phyloP scores from a whole-genome alignment of 371 early-diverging fungal species.

The Astathelohania contejeani region DNA sequence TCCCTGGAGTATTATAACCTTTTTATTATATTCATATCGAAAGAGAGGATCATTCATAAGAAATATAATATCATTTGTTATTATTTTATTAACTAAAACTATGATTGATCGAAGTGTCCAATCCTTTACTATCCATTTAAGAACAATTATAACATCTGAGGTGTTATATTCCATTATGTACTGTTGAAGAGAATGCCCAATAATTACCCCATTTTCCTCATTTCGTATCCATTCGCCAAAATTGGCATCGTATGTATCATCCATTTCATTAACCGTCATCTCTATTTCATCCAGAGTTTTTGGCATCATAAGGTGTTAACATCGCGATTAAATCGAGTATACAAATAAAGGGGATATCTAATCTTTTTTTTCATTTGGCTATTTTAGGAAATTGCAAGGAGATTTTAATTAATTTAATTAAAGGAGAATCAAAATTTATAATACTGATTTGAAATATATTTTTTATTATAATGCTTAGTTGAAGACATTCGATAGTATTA shows the following conservation, averaged over 20 bases:
- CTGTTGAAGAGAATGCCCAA: conserved; percentile 46
- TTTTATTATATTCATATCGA: conserved; percentile 10
- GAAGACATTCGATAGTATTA: no score
- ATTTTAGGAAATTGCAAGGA: no score
- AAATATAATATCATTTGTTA: conserved; percentile 34
- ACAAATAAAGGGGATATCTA: no score
- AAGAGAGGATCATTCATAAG: conserved; percentile 2
- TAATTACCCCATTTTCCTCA: conserved; percentile 49
- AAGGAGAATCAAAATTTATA: no score
- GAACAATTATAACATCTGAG: conserved; percentile 45
- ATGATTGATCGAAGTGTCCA: conserved; percentile 52
- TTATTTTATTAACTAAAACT: conserved; percentile 42
- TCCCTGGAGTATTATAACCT: conserved; percentile 24
- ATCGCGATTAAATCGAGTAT: no score
- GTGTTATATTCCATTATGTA: conserved; percentile 45
- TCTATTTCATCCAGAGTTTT: no score
- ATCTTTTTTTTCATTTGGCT: no score
- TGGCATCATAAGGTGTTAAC: no score
- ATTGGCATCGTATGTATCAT: conserved; percentile 53
- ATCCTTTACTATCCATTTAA: conserved; percentile 52
- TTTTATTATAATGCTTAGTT: no score
- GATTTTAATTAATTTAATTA: no score
- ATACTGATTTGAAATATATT: no score
- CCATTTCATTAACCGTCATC: conserved; percentile 49
- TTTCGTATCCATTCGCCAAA: conserved; percentile 54